Percentiles rank a stretch among this genome's conserved stretches.
These are phyloP conservation scores for Agrocybe praecox DNA, from an alignment of 768 basidiomycete genomes.

Conservation along the genomic window DNA sequence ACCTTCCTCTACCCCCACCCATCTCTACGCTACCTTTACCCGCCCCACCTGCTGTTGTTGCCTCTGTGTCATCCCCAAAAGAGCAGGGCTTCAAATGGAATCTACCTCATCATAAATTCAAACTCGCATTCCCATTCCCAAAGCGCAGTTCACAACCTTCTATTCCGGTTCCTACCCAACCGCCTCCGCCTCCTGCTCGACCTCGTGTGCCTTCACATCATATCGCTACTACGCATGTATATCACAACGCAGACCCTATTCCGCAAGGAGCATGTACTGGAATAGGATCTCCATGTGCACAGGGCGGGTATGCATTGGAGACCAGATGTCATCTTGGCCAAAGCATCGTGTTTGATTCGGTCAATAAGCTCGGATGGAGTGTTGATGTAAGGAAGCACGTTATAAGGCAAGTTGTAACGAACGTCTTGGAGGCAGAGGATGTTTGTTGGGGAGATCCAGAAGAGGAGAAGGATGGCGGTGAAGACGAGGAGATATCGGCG, in stretches of 20 bases:
- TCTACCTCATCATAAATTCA: conserved; percentile 4
- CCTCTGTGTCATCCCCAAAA: neutral
- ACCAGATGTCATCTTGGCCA: conserved; percentile 88
- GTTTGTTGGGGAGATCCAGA: conserved; percentile 47
- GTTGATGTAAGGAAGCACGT: conserved; percentile 81
- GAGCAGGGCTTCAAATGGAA: neutral
- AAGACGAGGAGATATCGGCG: conserved; percentile 15
- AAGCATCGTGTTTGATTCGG: conserved; percentile 87
- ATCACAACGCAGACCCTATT: conserved; percentile 93
- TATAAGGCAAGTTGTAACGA: conserved; percentile 69
- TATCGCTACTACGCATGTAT: conserved; percentile 72
- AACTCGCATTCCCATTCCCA: conserved; percentile 44
- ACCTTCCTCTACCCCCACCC: conserved; percentile 68
- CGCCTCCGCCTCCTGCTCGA: conserved; percentile 12
- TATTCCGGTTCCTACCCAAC: conserved; percentile 7
- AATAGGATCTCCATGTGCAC: conserved; percentile 71
- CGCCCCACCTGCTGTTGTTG: neutral
- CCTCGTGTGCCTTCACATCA: conserved; percentile 17
- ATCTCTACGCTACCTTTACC: conserved; percentile 44
- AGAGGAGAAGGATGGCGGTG: conserved; percentile 24
- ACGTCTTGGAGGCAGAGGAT: conserved; percentile 51
- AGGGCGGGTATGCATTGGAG: conserved; percentile 88
- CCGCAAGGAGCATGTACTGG: conserved; percentile 85
- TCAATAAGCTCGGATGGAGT: conserved; percentile 77
- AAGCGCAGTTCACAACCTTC: conserved; percentile 34